Conservation (phyloP, 2,329 filamentous ascomycete species). For the Bipolaris gigantea region DNA sequence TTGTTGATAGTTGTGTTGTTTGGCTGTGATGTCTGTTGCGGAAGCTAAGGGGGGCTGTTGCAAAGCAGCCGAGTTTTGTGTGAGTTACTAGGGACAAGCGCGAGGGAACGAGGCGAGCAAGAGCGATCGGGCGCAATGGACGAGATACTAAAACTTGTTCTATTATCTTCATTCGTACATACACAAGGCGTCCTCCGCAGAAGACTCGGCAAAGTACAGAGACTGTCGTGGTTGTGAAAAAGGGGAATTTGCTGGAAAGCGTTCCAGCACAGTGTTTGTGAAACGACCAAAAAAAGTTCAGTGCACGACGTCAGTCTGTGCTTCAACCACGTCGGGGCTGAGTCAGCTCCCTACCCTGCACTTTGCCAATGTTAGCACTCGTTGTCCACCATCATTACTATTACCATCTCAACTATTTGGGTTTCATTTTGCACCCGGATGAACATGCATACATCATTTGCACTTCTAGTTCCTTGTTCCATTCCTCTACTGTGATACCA, state of each 20-base stretch:
- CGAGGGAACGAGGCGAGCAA: slow-evolving; percentile 17
- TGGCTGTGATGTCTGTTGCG: slow-evolving; percentile 16
- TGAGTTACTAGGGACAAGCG: slow-evolving; percentile 27
- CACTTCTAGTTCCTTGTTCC: too few species aligned
- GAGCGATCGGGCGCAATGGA: slow-evolving; percentile 21
- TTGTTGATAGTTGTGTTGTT: slow-evolving; percentile 10
- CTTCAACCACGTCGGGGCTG: slow-evolving; percentile 1
- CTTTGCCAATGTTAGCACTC: neutral
- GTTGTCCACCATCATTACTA: neutral
- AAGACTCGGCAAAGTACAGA: slow-evolving; percentile 10
- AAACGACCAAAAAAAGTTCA: slow-evolving; percentile 10
- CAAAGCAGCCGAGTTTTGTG: slow-evolving; percentile 15
- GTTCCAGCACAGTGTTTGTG: neutral
- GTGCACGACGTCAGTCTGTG: slow-evolving; percentile 11
- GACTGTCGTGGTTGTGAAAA: slow-evolving; percentile 5
- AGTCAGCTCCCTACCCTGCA: neutral
- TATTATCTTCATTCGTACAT: slow-evolving; percentile 32
- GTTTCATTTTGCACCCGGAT: too few species aligned
- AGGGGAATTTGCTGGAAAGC: neutral
- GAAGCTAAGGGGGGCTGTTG: slow-evolving; percentile 15
- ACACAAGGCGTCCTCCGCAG: slow-evolving; percentile 17
- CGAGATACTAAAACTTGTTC: slow-evolving; percentile 29
- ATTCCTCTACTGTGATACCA: neutral
- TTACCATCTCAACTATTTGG: too few species aligned
- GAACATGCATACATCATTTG: too few species aligned